Base-by-base conservation (phyloP, 331 rosid genomes). In the Malus hybrid region DNA sequence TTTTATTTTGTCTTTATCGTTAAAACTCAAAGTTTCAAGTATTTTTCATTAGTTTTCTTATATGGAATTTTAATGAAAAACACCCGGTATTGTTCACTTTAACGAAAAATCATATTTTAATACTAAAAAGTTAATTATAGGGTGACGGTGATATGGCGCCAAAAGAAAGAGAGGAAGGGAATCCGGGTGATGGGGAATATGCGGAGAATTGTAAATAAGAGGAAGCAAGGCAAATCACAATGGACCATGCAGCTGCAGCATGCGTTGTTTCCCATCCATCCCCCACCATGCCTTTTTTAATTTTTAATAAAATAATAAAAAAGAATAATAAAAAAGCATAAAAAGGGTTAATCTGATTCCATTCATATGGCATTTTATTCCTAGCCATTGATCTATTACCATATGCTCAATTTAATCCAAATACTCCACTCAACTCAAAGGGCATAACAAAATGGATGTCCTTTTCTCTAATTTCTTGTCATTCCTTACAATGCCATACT, bases 161-260 rank as follows among this genome's bases (percentile, higher is more conserved):
- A 11, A 70, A 31, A 59, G 52, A 55, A 71, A 14, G 11, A 5
- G 18, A 4, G n/a, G 56, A 6, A 36, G 11, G 20, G 66, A 71
- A 71, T 33, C 16, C 12, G 3, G 14, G 65, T 6, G 33, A 8
- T 2, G 32, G 67, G 55, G 80, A 83, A 84, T 86, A 84, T 76
- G 79, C 76, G 80, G 85, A 82, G 86, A 88, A 62, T 78, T 72
- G 76, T 71, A 42, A 36, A 72, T 39, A 28, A 69, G 71, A 68
- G 79, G 77, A 73, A 73, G 80, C 67, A 32, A 34, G 39, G 42
- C 42, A 36, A 36, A 33, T 65, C 15, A 20, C 34, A 16, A 28
- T 13, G 66, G 10, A 27, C 42, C 42, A 36, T 36, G 24, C 24
- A 24, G 24, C 24, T 24, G 44, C 60, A 29, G 46, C 87, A 74